Conservation (phyloP, 371 early-diverging fungal genomes). For the Chytridium lagenaria region DNA sequence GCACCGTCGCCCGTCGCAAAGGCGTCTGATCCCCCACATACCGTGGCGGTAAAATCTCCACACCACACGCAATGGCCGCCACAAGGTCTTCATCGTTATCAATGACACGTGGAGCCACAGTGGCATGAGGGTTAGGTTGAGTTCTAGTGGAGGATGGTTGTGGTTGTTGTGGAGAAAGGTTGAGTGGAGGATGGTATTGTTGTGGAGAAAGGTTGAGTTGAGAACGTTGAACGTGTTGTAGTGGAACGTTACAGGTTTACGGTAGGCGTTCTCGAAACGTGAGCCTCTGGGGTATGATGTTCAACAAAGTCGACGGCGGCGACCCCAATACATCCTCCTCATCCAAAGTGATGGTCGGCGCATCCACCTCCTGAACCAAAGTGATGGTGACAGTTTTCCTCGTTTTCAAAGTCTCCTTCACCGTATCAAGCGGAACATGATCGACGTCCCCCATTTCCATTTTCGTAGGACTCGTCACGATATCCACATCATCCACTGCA, state of each 20-base stretch:
- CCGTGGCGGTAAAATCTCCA: slow-evolving; percentile 1
- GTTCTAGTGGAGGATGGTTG: not conserved
- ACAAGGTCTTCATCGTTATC: slow-evolving; percentile 16
- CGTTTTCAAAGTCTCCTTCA: not conserved
- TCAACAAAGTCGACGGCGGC: too few species aligned
- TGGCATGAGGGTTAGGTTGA: not conserved
- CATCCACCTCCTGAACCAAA: not conserved
- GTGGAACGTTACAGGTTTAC: not conserved
- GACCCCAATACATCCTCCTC: not conserved
- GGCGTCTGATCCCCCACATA: not conserved
- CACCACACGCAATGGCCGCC: slow-evolving; percentile 2
- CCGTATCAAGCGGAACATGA: too few species aligned
- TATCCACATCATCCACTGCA: not conserved
- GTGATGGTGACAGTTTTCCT: not conserved
- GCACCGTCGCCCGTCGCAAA: not conserved
- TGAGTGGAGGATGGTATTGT: not conserved
- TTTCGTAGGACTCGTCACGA: not conserved
- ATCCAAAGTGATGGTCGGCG: not conserved
- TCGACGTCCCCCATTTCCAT: not conserved
- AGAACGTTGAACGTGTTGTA: not conserved
- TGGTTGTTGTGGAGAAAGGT: not conserved
- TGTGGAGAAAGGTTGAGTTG: not conserved
- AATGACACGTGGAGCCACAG: slow-evolving; percentile 9
- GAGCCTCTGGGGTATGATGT: too few species aligned
- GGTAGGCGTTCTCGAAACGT: not conserved